Evolutionary conservation across 2,329 filamentous ascomycete genomes (phyloP).

Genomic region (Lachnellula suecica): DNA sequence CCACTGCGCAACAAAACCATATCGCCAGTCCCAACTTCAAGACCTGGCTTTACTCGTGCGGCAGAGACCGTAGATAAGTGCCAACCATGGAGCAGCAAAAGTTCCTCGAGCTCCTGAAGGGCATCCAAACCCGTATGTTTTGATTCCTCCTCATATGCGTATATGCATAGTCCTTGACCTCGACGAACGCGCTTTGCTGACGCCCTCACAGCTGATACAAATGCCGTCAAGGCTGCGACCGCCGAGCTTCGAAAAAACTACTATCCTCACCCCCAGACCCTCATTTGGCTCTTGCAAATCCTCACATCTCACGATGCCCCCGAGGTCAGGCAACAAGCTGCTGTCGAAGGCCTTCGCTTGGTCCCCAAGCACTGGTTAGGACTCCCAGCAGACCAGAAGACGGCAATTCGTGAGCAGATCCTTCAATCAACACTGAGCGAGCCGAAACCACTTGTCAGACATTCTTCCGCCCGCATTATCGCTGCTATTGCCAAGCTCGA

Average conservation of each 20-base stretch:
- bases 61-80: conserved; percentile 2
- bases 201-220: conserved; percentile 70
- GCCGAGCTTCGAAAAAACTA: conserved; percentile 89
- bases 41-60: not conserved
- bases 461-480: conserved; percentile 85
- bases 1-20: conserved; percentile 5
- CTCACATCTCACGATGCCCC: conserved; percentile 70
- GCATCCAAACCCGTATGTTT: conserved; percentile 79
- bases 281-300: conserved; percentile 85
- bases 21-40: not conserved
- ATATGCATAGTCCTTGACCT: too few species aligned
- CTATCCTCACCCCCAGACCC: conserved; percentile 81
- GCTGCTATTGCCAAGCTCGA: conserved; percentile 84
- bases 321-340: conserved; percentile 77
- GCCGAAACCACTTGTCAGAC: conserved; percentile 71
- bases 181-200: conserved; percentile 23
- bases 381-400: conserved; percentile 73
- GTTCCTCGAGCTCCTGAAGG: conserved; percentile 84
- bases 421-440: conserved; percentile 83
- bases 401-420: conserved; percentile 76
- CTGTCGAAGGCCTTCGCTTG: conserved; percentile 83
- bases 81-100: conserved; percentile 73
- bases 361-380: conserved; percentile 83
- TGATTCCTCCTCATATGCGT: conserved; percentile 9
- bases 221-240: conserved; percentile 86